Evolutionary conservation across 441 rosid species (phyloP), one percentile per base, ranked within the genome.

Genomic region (Populus hybrid): DNA sequence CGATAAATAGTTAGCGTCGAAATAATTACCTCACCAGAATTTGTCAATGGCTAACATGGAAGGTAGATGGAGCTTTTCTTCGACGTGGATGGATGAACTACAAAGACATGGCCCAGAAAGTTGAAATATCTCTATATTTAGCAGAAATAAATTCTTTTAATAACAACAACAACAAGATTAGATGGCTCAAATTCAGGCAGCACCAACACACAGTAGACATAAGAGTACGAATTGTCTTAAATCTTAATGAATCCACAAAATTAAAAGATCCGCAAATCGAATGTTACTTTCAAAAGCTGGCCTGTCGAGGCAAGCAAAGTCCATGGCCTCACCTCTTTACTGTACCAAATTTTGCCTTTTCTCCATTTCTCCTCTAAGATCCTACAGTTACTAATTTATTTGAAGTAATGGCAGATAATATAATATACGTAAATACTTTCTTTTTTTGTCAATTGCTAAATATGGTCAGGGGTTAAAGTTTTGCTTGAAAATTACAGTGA

Each of bases 11-110:
- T 1, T 34, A 34, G 8, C 7, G 36, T 34, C 7, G 36, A 34
- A 34, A 34, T 34, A 34, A 34, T 34, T 34, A 6, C 36, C 36
- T 34, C 36, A 34, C 36, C 36, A 34, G 36, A 34, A 34, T 34
- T 40, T n/a, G 16, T 7, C 14, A 9, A 67, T 26, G 14, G 61
- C 30, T 24, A 6, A 14, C 8, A 36, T 8, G 10, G 21, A 68
- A 66, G 75, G 16, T 12, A 35, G 2, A 16, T 71, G 71, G 71
- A 75, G 65, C 70, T 46, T 70, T 71, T 63, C 74, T 46, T 59
- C n/a, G 74, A 81, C 40, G 67, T 71, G 70, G 81, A 81, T 71
- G 57, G 75, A 74, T 78, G 74, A 81, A 75, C 71, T 14, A 14
- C 14, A 38, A 14, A 46, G 57, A 14, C 19, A 46, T 0, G 57